Evolutionary conservation across 2,329 filamentous ascomycete species (phyloP).

Genomic region (Neofusicoccum kwambonambiense): DNA sequence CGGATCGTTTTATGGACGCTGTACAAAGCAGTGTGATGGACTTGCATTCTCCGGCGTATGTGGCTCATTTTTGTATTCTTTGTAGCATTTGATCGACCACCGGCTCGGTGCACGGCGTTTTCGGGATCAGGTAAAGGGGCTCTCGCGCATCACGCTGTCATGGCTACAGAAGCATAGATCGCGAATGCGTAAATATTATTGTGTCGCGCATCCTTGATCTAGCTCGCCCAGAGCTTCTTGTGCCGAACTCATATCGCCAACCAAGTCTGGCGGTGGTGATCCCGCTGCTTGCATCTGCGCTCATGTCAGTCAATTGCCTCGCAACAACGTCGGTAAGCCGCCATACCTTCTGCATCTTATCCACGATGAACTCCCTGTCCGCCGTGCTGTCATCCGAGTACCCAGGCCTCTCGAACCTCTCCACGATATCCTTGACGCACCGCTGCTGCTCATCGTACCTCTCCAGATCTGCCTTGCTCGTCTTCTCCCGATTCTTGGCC

Average conservation of each 20-base stretch:
- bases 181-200: slow-evolving; percentile 41
- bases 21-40: background rate
- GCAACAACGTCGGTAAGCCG: slow-evolving; percentile 28
- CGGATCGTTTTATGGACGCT: background rate
- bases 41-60: background rate
- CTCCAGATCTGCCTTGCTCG: slow-evolving; percentile 67
- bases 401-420: slow-evolving; percentile 76
- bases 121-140: background rate
- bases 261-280: slow-evolving; percentile 83
- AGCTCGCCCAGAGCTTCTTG: slow-evolving; percentile 64
- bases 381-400: slow-evolving; percentile 80
- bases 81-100: background rate
- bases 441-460: slow-evolving; percentile 78
- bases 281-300: slow-evolving; percentile 92
- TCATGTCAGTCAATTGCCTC: slow-evolving; percentile 18
- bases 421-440: slow-evolving; percentile 82
- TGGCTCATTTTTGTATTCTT: background rate
- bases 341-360: slow-evolving; percentile 91
- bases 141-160: background rate
- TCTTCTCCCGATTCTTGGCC: slow-evolving; percentile 67
- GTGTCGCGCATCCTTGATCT: slow-evolving; percentile 61
- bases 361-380: slow-evolving; percentile 90
- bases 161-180: slow-evolving; percentile 2
- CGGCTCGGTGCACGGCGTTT: background rate
- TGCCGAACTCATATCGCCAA: slow-evolving; percentile 83